phyloP scores from a whole-genome alignment of 192 early-diverging fungal species.

The Coemansia sp. region DNA sequence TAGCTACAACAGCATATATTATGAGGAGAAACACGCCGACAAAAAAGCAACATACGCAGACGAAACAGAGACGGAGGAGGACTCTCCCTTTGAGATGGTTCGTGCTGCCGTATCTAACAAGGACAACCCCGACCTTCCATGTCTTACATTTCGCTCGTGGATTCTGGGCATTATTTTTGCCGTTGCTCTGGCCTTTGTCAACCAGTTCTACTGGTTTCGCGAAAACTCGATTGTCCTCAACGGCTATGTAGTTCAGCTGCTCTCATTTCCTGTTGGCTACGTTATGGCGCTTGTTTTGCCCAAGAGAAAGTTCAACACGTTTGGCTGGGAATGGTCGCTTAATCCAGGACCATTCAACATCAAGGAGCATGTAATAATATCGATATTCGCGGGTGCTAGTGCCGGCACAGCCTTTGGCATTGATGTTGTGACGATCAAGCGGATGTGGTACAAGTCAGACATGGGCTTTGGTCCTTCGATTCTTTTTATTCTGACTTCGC shows the following conservation, averaged over 20 bases:
- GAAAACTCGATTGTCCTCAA: constrained; percentile 80
- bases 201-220: constrained; percentile 87
- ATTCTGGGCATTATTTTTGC: constrained; percentile 73
- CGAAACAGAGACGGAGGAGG: constrained; percentile 30
- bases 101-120: constrained; percentile 68
- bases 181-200: constrained; percentile 64
- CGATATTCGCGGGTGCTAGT: constrained; percentile 71
- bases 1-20: constrained; percentile 7
- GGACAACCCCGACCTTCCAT: constrained; percentile 66
- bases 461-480: constrained; percentile 67
- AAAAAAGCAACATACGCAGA: constrained; percentile 4
- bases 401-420: constrained; percentile 73
- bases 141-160: constrained; percentile 74
- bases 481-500: constrained; percentile 70
- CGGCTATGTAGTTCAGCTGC: constrained; percentile 66
- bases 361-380: constrained; percentile 87
- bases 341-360: constrained; percentile 88
- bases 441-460: constrained; percentile 66
- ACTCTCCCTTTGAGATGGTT: constrained; percentile 71
- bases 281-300: constrained; percentile 70
- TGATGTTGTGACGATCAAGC: constrained; percentile 72
- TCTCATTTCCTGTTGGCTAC: constrained; percentile 71
- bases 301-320: constrained; percentile 50
- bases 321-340: constrained; percentile 59
- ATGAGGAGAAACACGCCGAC: constrained; percentile 2